phyloP scores from a whole-genome alignment of 768 basidiomycete species.

The Lactarius sanguifluus region DNA sequence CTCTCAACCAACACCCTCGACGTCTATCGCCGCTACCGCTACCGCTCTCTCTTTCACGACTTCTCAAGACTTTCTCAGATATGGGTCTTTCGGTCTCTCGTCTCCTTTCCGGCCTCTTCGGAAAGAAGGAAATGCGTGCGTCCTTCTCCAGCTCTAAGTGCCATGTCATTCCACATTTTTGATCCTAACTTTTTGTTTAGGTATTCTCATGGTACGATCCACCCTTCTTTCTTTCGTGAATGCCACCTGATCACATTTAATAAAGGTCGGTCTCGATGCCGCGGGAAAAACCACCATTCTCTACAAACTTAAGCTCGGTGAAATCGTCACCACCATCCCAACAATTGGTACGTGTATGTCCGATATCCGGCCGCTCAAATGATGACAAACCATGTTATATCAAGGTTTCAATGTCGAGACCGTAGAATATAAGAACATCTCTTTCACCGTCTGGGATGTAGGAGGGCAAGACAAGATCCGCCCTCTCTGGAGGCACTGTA shows the following conservation, averaged over 20 bases:
- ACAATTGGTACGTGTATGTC: conserved; percentile 80
- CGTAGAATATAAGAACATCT: conserved; percentile 99
- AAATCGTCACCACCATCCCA: conserved; percentile 99
- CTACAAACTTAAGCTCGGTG: conserved; percentile 99
- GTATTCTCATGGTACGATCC: conserved; percentile 85
- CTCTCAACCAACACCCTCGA: conserved; percentile 24
- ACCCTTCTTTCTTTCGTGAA: not conserved
- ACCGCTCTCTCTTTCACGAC: conserved; percentile 9
- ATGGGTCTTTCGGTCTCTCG: conserved; percentile 82
- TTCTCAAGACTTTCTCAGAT: conserved; percentile 21
- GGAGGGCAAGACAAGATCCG: conserved; percentile 99
- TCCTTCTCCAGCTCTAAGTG: conserved; percentile 35
- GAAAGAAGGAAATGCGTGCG: conserved; percentile 99
- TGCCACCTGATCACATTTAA: conserved; percentile 13
- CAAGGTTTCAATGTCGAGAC: conserved; percentile 99
- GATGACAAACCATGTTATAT: conserved; percentile 27
- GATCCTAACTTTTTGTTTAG: conserved; percentile 45
- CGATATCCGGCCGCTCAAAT: conserved; percentile 22
- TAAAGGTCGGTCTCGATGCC: conserved; percentile 96
- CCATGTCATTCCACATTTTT: conserved; percentile 31
- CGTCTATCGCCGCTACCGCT: conserved; percentile 10
- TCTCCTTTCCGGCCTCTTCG: conserved; percentile 82
- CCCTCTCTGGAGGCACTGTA: conserved; percentile 99
- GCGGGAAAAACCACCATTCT: conserved; percentile 98
- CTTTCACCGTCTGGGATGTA: conserved; percentile 99